Conservation (phyloP, 805 yeast genomes). For the Saturnispora saitoi region DNA sequence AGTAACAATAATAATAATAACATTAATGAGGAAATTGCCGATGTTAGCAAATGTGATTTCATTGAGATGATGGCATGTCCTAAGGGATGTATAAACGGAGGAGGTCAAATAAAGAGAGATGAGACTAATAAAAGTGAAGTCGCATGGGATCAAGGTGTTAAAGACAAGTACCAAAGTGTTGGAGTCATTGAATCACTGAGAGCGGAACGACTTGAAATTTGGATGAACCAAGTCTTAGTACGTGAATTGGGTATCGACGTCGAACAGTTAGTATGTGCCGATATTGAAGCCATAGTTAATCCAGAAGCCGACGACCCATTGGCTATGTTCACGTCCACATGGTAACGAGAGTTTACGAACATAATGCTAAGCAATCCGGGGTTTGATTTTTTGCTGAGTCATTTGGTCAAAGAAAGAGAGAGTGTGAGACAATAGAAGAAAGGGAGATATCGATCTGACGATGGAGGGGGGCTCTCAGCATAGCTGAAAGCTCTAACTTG, state of each 20-base stretch:
- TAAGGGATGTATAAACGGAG: slow-evolving; percentile 95
- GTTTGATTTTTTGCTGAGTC: neutral
- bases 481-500: too few relatives aligned
- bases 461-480: too few relatives aligned
- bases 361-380: neutral
- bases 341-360: neutral
- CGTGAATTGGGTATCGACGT: slow-evolving; percentile 24
- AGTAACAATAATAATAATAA: neutral
- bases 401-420: neutral
- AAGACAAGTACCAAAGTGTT: slow-evolving; percentile 29
- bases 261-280: slow-evolving; percentile 35
- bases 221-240: slow-evolving; percentile 8
- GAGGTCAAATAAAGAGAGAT: slow-evolving; percentile 70
- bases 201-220: neutral
- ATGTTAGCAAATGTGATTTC: slow-evolving; percentile 63
- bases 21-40: slow-evolving; percentile 29
- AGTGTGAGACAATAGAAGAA: neutral
- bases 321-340: slow-evolving; percentile 7
- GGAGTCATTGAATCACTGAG: slow-evolving; percentile 13
- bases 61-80: slow-evolving; percentile 99
- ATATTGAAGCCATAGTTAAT: neutral
- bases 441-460: too few relatives aligned
- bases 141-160: slow-evolving; percentile 37
- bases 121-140: slow-evolving; percentile 24
- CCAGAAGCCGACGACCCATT: slow-evolving; percentile 2